phyloP scores from a whole-genome alignment of 805 yeast species.

The Ogataea methylovora region DNA sequence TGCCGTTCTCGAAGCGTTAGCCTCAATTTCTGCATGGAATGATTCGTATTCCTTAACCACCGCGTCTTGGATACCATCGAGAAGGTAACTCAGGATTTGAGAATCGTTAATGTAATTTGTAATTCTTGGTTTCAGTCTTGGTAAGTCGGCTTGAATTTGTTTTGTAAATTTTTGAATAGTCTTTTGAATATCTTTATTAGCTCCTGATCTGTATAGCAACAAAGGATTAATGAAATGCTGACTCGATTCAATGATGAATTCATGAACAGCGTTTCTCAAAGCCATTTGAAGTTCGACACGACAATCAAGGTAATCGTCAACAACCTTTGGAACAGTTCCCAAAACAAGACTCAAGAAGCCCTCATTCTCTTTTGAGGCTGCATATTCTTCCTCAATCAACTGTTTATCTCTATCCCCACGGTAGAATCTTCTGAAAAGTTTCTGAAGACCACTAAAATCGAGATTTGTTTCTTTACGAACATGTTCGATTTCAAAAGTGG shows the following conservation, averaged over 20 bases:
- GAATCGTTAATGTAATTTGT: constrained; percentile 48
- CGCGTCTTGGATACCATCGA: constrained; percentile 62
- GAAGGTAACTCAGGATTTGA: constrained; percentile 40
- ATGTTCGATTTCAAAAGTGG: constrained; percentile 72
- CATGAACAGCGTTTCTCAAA: constrained; percentile 62
- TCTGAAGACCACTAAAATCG: constrained; percentile 72
- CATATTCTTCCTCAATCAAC: constrained; percentile 11
- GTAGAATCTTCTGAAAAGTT: constrained; percentile 30
- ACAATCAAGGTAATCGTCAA: constrained; percentile 76
- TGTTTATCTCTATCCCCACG: constrained; percentile 15
- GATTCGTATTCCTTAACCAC: constrained; percentile 50
- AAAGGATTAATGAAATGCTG: constrained; percentile 41
- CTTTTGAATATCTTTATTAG: constrained; percentile 5
- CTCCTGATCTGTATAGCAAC: constrained; percentile 10
- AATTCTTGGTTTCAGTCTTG: constrained; percentile 46
- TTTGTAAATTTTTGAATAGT: constrained; percentile 33
- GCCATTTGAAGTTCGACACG: constrained; percentile 64
- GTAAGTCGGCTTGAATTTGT: constrained; percentile 45
- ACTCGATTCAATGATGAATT: constrained; percentile 55
- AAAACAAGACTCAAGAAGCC: constrained; percentile 20
- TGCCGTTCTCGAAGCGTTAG: constrained; percentile 20
- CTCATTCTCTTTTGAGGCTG: constrained; percentile 4
- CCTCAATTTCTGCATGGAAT: constrained; percentile 31
- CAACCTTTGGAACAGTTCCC: constrained; percentile 72
- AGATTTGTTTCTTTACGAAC: constrained; percentile 64